These are phyloP conservation scores for Hypsizygus marmoreus DNA, from an alignment of 768 basidiomycete species.

Conservation along the genomic window DNA sequence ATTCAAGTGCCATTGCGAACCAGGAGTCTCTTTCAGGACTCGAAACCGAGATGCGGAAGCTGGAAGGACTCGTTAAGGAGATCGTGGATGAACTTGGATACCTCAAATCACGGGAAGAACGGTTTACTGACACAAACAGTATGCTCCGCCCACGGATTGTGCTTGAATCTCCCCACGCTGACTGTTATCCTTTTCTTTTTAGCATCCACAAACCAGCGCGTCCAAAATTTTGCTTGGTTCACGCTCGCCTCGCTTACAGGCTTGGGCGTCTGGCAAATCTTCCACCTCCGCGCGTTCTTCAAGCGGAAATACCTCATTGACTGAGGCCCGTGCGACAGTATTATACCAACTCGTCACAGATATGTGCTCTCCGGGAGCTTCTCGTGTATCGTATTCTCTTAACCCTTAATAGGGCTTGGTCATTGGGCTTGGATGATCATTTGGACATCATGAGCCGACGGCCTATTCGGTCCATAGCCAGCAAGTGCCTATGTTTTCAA, in stretches of 20 bases:
- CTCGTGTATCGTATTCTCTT: constrained; percentile 6
- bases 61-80: constrained; percentile 94
- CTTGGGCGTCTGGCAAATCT: constrained; percentile 92
- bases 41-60: constrained; percentile 97
- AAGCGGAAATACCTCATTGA: constrained; percentile 95
- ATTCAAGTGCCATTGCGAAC: constrained; percentile 89
- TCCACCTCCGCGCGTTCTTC: constrained; percentile 94
- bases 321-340: constrained; percentile 29
- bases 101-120: constrained; percentile 86
- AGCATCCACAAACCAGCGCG: constrained; percentile 92
- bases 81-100: constrained; percentile 92
- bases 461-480: background rate
- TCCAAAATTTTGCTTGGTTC: constrained; percentile 92
- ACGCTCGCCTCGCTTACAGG: constrained; percentile 75
- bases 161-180: background rate
- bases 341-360: background rate
- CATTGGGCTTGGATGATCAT: background rate
- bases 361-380: background rate
- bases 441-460: background rate
- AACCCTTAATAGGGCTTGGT: background rate
- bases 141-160: constrained; percentile 29
- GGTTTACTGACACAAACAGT: constrained; percentile 90
- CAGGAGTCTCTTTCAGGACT: constrained; percentile 94
- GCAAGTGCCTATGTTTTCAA: no score
- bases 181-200: constrained; percentile 7